phyloP scores from a whole-genome alignment of 345 rosid species.

The Orychophragmus violaceus region DNA sequence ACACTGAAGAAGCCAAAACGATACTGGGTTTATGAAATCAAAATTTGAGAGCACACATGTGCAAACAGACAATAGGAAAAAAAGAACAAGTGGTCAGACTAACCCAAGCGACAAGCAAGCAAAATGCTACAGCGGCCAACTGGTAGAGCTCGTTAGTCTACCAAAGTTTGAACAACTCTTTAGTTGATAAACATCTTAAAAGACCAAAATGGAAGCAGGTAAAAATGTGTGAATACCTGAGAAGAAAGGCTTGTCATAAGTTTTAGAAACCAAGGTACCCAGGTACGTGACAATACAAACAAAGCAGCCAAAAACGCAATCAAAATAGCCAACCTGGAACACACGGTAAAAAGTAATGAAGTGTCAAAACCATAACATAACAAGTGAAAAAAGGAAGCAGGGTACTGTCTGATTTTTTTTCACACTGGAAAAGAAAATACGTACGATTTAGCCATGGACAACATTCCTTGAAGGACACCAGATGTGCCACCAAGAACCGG shows the following conservation, averaged over 20 bases:
- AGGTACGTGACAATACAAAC: conserved; percentile 60
- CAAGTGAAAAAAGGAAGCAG: conserved; percentile 6
- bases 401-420: neutral
- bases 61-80: conserved; percentile 11
- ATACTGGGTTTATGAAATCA: conserved; percentile 1
- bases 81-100: conserved; percentile 34
- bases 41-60: neutral
- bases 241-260: conserved; percentile 86
- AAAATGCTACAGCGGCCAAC: conserved; percentile 93
- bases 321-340: conserved; percentile 61
- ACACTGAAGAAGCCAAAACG: conserved; percentile 55
- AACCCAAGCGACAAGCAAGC: conserved; percentile 98
- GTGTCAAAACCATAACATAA: neutral
- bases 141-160: conserved; percentile 99
- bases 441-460: conserved; percentile 83
- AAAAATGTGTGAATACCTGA: conserved; percentile 41
- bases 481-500: conserved; percentile 92
- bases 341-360: neutral
- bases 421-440: conserved; percentile 14
- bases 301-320: conserved; percentile 65
- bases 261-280: conserved; percentile 83
- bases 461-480: conserved; percentile 79
- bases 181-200: conserved; percentile 17
- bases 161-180: conserved; percentile 26
- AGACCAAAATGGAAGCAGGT: neutral